Evolutionary conservation across 176 grass and related monocot species (phyloP), one percentile per base, ranked within the genome.

Genomic region (Canna indica): DNA sequence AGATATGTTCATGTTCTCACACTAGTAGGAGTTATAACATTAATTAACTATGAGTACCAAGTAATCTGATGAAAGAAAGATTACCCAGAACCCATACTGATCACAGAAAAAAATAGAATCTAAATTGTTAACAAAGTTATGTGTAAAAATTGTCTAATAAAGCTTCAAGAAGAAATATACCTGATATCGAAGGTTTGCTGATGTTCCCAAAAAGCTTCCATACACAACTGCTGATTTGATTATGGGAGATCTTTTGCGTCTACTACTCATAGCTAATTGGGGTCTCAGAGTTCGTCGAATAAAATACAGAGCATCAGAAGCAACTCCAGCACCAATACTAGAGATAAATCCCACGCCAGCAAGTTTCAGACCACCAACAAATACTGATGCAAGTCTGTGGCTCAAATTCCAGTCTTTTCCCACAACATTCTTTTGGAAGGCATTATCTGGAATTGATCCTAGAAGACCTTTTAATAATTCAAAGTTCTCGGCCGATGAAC

Each of bases 141-240:
- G 26, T 30, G 4, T 26, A 29, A 28, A 30, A 30, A 15, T 31
- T 2, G 4, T 20, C 35, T 38, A 13, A 39, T 33, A 36, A 77
- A 78, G 8, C 60, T 60, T 38, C 27, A 64, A 27, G 52, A 1
- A 2, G 53, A 45, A 54, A 20, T 85, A 14, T 85, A 93, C 94
- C 94, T 99, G 94, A 77, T 99, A 99, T 25, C 86, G 84, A n/a
- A 99, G 82, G 77, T 99, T 99, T 74, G 94, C 90, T 58, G 94
- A 99, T 64, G 86, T 90, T 69, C 94, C 94, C 72, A 99, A 86
- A 76, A 99, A 99, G 59, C 80, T 64, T 72, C 84, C 88, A 82
- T 99, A 93, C 71, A 99, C 82, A 56, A 78, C 34, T 47, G 90
- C 94, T 64, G 89, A 75, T 75, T 93, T 99, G 56, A 88, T 81